A percentile compares a stretch with the other conserved stretches of the same genome.
phyloP scores from a whole-genome alignment of 495 filamentous ascomycete species.

The Copromyces sp. region DNA sequence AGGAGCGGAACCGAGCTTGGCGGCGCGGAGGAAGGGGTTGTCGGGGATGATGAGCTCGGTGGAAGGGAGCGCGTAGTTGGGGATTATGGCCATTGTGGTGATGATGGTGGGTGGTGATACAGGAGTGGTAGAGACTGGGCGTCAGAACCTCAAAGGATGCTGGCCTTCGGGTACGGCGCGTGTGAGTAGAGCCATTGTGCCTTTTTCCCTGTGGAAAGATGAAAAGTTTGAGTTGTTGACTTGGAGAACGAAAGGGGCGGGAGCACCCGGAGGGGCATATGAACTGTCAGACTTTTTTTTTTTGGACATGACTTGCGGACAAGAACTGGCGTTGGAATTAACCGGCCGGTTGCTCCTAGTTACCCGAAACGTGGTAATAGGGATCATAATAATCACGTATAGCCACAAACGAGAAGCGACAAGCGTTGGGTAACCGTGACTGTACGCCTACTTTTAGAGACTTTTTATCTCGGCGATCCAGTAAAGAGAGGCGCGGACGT shows the following conservation, averaged over 20 bases:
- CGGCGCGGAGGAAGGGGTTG: not conserved
- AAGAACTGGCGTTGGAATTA: not conserved
- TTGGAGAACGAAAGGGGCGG: not conserved
- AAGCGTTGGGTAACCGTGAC: not conserved
- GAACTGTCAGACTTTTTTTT: not conserved
- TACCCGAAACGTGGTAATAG: not conserved
- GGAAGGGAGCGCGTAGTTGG: not conserved
- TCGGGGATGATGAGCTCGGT: not conserved
- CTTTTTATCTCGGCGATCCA: not conserved
- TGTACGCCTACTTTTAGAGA: not conserved
- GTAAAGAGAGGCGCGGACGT: not conserved
- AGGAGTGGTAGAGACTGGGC: not conserved
- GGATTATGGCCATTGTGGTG: not conserved
- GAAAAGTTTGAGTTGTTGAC: not conserved
- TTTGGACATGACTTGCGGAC: not conserved
- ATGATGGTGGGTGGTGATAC: not conserved
- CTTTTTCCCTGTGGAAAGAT: not conserved
- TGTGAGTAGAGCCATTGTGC: not conserved
- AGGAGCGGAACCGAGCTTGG: not conserved
- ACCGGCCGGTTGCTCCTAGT: not conserved
- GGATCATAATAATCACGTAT: not conserved
- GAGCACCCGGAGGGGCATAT: not conserved
- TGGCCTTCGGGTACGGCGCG: not conserved
- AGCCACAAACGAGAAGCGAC: not conserved
- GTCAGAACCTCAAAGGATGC: not conserved